Evolutionary conservation across 257 asterid species (phyloP), one percentile per base, ranked within the genome.

Genomic region (Salvia hispanica): DNA sequence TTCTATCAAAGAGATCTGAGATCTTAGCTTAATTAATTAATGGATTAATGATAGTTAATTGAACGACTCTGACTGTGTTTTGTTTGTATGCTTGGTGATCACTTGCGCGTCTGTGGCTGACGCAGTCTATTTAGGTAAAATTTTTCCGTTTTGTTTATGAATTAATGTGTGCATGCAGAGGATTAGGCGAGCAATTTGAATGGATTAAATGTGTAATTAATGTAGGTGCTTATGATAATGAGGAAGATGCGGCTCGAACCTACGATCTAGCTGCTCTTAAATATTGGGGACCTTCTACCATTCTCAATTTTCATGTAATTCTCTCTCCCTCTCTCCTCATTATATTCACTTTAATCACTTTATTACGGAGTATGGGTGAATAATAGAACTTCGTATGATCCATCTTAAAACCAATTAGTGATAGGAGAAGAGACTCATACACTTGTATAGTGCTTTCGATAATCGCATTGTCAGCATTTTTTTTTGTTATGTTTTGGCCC

Each of bases 261-360:
- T 92, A 90, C 58, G 98, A 92, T 84, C 86, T 92, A 36, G 98
- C 98, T 50, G 97, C 98, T 39, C 90, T 92, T 12, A 92, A 90
- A 78, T 90, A 85, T 50, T 92, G 98, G 98, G 98, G 98, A 7
- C 77, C 93, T 5, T 50, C 60, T 9, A 77, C 80, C 0, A 67
- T 31, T 37, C 93, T 92, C 44, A 92, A 92, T 74, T 92, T 90
- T 58, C 76, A 95, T 13, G 67, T 63, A 40, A 43, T 2, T 70
- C 9, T 67, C 28, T 66, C 51, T 63, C 47, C 25, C 37, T 45
- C 48, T 44, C 33, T 48, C 57, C 36, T 55, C 28, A 18, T 55
- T 55, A 4, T 14, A 67, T 28, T 66, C 25, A 14, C 16, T 51
- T 39, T 37, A 37, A n/a, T n/a, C n/a, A n/a, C n/a, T n/a, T n/a